These are phyloP conservation scores for Hortaea sp. DNA, from an alignment of 2,329 filamentous ascomycete species.

Conservation along the genomic window DNA sequence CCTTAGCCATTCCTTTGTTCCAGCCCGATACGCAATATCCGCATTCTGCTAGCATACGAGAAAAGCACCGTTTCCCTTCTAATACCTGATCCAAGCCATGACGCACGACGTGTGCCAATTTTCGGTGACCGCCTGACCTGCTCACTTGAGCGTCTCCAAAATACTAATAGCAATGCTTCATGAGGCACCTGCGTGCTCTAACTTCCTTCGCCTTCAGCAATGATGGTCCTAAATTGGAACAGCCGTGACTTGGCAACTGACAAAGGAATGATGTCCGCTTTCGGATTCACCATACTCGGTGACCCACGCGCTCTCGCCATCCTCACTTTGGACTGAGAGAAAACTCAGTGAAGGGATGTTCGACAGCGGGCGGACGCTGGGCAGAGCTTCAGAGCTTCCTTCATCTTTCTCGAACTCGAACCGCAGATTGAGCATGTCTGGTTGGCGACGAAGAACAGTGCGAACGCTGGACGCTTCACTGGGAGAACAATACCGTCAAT, in stretches of 20 bases:
- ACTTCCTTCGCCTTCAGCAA: neutral
- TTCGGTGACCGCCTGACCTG: neutral
- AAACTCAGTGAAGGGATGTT: too few relatives aligned
- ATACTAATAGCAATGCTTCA: neutral
- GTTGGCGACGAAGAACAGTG: neutral
- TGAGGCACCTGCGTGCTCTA: neutral
- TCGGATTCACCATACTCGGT: neutral
- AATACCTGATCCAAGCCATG: too few relatives aligned
- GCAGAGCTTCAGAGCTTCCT: neutral
- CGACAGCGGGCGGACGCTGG: neutral
- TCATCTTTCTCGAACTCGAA: neutral
- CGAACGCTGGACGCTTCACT: neutral
- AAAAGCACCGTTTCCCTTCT: neutral
- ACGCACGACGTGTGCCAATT: neutral
- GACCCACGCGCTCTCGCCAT: neutral
- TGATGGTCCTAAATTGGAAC: neutral
- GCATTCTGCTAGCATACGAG: neutral
- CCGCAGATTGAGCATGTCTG: neutral
- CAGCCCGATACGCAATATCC: neutral
- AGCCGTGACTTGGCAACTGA: neutral
- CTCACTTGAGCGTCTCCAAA: neutral
- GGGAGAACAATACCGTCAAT: neutral
- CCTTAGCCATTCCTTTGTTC: neutral
- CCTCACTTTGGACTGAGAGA: neutral
- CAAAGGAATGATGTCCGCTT: neutral